These are phyloP conservation scores for Aspergillus alliaceus DNA, from an alignment of 2,329 filamentous ascomycete genomes.

Conservation along the genomic window DNA sequence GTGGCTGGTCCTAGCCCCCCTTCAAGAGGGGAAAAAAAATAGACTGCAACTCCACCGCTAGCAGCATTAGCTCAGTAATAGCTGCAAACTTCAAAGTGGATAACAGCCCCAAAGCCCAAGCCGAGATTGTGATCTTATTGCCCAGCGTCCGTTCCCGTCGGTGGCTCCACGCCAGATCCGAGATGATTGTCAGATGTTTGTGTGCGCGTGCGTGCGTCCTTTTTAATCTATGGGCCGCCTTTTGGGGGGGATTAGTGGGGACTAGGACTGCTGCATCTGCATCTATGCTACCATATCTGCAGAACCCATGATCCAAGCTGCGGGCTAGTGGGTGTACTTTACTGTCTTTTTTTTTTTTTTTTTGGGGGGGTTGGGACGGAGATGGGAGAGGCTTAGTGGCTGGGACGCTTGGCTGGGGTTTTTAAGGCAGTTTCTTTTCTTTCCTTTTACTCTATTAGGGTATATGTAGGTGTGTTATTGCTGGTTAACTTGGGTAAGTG, in stretches of 20 bases:
- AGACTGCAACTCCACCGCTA: background rate
- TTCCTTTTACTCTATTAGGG: too few relatives aligned
- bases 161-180: background rate
- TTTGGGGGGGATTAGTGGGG: too few relatives aligned
- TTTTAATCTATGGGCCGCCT: too few relatives aligned
- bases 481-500: background rate
- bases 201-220: too few relatives aligned
- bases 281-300: constrained; percentile 3
- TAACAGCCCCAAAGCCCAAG: background rate
- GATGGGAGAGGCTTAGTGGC: background rate
- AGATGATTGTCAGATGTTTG: background rate
- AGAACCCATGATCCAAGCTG: constrained; percentile 1
- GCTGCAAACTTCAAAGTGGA: background rate
- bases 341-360: too few relatives aligned
- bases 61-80: background rate
- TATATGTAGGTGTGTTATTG: background rate
- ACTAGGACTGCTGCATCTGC: too few relatives aligned
- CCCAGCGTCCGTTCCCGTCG: too few relatives aligned
- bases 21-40: background rate
- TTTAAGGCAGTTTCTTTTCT: too few relatives aligned
- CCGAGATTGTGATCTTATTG: background rate
- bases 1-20: background rate
- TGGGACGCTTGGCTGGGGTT: background rate
- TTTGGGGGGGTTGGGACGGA: background rate
- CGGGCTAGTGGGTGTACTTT: background rate